Percentiles rank a stretch among this genome's conserved stretches.
phyloP scores from a whole-genome alignment of 2,329 filamentous ascomycete genomes.

The Neofusicoccum parvum region DNA sequence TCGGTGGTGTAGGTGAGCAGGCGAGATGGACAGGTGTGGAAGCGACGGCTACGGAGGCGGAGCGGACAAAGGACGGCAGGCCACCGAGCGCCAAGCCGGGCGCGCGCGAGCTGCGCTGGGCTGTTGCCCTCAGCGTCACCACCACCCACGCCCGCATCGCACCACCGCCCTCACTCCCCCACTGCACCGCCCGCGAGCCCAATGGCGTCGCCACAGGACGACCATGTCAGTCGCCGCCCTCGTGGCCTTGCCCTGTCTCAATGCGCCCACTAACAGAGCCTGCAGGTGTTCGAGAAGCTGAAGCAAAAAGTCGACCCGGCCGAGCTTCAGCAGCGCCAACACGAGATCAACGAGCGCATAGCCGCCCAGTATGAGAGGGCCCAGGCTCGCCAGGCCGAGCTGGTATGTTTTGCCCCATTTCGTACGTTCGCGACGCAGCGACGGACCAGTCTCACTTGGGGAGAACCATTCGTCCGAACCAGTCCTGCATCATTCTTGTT shows the following conservation, averaged over 20 bases:
- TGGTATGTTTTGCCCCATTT: conserved; percentile 54
- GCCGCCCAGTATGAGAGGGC: conserved; percentile 62
- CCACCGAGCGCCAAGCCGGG: conserved; percentile 11
- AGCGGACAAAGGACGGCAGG: background rate
- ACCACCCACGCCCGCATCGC: background rate
- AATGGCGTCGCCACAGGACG: conserved; percentile 48
- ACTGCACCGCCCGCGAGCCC: conserved; percentile 27
- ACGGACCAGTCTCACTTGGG: too few relatives aligned
- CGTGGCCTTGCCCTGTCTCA: conserved; percentile 19
- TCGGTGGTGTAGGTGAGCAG: background rate
- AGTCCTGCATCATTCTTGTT: too few relatives aligned
- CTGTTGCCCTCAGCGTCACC: conserved; percentile 13
- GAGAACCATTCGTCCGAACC: too few relatives aligned
- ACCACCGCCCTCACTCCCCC: conserved; percentile 1
- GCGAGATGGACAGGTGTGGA: background rate
- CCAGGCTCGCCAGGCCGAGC: conserved; percentile 64
- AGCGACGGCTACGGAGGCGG: background rate
- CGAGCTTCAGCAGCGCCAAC: conserved; percentile 60
- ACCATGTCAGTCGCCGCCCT: conserved; percentile 46
- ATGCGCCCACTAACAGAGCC: background rate
- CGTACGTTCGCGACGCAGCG: too few relatives aligned
- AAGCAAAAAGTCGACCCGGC: conserved; percentile 61
- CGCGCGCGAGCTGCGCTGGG: conserved; percentile 1
- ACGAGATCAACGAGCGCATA: conserved; percentile 61
- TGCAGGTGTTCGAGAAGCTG: conserved; percentile 62